These are phyloP conservation scores for Sclerotinia borealis DNA, from an alignment of 2,329 filamentous ascomycete genomes.

Conservation along the genomic window DNA sequence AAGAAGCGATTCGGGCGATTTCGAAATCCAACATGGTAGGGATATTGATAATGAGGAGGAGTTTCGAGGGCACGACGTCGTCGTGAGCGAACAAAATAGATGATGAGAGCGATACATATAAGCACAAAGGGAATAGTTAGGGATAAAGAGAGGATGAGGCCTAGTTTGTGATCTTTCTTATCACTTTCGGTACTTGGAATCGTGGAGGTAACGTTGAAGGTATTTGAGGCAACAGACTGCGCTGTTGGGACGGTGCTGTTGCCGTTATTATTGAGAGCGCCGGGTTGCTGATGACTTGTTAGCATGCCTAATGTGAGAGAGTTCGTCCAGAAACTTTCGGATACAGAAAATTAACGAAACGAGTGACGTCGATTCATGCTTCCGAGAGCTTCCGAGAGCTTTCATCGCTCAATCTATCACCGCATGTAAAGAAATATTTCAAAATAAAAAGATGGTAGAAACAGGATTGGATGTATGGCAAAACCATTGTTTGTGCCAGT, in stretches of 20 bases:
- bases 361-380: background rate
- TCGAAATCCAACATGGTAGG: slow-evolving; percentile 6
- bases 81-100: slow-evolving; percentile 5
- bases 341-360: background rate
- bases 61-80: background rate
- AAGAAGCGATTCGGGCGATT: background rate
- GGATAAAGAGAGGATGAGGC: slow-evolving; percentile 6
- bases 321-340: background rate
- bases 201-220: slow-evolving; percentile 3
- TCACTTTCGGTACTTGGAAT: background rate
- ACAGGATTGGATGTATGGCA: background rate
- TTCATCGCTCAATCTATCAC: background rate
- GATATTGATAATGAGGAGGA: slow-evolving; percentile 5
- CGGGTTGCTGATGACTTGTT: background rate
- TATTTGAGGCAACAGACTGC: slow-evolving; percentile 1
- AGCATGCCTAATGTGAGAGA: background rate
- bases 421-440: background rate
- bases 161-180: slow-evolving; percentile 6
- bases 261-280: slow-evolving; percentile 1
- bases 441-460: background rate
- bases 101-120: background rate
- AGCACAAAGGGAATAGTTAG: slow-evolving; percentile 7
- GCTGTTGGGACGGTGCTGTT: background rate
- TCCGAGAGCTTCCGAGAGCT: background rate
- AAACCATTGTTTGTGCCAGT: background rate